Conservation (phyloP, 2,329 filamentous ascomycete genomes). For the Podosphaera fusca region DNA sequence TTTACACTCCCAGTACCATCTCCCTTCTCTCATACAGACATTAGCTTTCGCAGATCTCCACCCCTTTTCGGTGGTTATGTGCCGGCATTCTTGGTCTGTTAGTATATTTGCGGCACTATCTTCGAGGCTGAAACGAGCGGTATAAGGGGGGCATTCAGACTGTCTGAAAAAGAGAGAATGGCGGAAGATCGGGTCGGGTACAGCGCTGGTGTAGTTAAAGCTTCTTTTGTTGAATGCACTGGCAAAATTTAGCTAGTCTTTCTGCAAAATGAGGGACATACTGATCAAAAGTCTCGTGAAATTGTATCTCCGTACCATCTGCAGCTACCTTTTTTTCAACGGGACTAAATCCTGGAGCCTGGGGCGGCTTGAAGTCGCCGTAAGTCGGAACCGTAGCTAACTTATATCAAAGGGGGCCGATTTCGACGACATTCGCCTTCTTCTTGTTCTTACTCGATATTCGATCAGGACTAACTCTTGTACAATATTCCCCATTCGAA, state of each 20-base stretch:
- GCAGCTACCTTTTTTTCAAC: slow-evolving; percentile 29
- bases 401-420: slow-evolving; percentile 34
- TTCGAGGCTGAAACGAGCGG: slow-evolving; percentile 73
- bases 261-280: slow-evolving; percentile 18
- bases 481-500: slow-evolving; percentile 22
- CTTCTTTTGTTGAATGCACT: slow-evolving; percentile 43
- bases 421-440: slow-evolving; percentile 19
- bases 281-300: slow-evolving; percentile 42
- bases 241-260: neutral
- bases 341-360: slow-evolving; percentile 31
- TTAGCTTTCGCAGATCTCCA: slow-evolving; percentile 84
- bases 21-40: slow-evolving; percentile 68
- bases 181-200: slow-evolving; percentile 69
- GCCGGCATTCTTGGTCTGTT: slow-evolving; percentile 50
- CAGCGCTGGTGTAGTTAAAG: slow-evolving; percentile 76
- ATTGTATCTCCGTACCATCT: slow-evolving; percentile 29
- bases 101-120: slow-evolving; percentile 71
- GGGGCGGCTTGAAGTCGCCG: slow-evolving; percentile 35
- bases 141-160: slow-evolving; percentile 66
- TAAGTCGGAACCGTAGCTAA: slow-evolving; percentile 34
- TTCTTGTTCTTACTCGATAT: slow-evolving; percentile 17
- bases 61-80: slow-evolving; percentile 76
- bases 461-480: slow-evolving; percentile 33
- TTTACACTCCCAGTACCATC: slow-evolving; percentile 86
- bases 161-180: slow-evolving; percentile 75